These are phyloP conservation scores for Priceomyces castillae DNA, from an alignment of 805 yeast species.

Conservation along the genomic window DNA sequence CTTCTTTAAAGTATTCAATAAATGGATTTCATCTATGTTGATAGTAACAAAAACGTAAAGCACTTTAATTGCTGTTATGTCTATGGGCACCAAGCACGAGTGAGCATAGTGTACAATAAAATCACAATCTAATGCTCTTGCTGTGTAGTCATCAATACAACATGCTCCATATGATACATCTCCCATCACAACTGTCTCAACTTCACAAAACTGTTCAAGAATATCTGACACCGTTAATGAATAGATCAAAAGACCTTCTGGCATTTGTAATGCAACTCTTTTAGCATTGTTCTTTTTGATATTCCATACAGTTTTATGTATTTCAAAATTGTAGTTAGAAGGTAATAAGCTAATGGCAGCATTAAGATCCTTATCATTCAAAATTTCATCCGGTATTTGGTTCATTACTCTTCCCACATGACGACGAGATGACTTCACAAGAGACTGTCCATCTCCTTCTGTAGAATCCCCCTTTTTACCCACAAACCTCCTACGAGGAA, in stretches of 20 bases:
- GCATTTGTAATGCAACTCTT: conserved; percentile 94
- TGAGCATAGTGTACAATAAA: conserved; percentile 96
- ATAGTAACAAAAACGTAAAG: conserved; percentile 95
- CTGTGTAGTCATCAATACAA: conserved; percentile 95
- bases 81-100: conserved; percentile 94
- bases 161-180: conserved; percentile 99
- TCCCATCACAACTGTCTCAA: conserved; percentile 93
- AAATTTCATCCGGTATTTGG: conserved; percentile 85
- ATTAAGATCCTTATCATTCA: conserved; percentile 77
- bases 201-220: conserved; percentile 82
- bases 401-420: conserved; percentile 64
- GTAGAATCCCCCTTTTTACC: conserved; percentile 40
- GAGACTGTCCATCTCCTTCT: conserved; percentile 20
- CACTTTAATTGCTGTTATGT: conserved; percentile 85
- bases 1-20: conserved; percentile 68
- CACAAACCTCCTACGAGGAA: conserved; percentile 57
- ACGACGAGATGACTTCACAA: conserved; percentile 25
- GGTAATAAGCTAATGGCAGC: conserved; percentile 82
- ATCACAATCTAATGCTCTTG: conserved; percentile 89
- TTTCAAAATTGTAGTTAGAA: conserved; percentile 89
- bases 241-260: conserved; percentile 90
- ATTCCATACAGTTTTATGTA: conserved; percentile 95
- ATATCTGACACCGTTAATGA: conserved; percentile 90
- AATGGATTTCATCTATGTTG: conserved; percentile 77
- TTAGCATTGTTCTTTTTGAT: conserved; percentile 70